Evolutionary conservation across 352 stramenopile genomes (phyloP), one percentile per base, ranked within the genome.

Genomic region (Globisporangium yorkense): DNA sequence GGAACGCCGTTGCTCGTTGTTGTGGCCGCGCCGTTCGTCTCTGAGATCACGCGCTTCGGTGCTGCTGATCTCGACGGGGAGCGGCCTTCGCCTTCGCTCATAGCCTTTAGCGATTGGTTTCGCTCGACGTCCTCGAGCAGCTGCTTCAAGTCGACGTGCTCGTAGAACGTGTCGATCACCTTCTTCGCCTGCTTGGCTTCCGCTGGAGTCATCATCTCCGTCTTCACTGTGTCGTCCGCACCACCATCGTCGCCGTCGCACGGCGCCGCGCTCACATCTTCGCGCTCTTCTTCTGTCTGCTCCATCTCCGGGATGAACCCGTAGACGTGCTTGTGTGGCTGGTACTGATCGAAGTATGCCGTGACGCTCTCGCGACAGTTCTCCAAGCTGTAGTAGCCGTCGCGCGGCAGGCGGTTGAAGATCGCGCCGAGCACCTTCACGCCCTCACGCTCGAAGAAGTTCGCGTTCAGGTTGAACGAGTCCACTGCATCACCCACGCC

Each of bases 401-500:
- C 82, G 0, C 74, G 41, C 13, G 84, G 80, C 16, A 99, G 69
- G 33, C 94, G 92, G 71, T 99, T 99, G 66, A 99, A 99, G 57
- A 99, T 88, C 33, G 77, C 89, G 27, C 97, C 97, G n/a, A 99
- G 73, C 18, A 99, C 96, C 16, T 82, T 79, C 2, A 99, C 92
- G 29, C 86, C 71, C 29, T 80, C 67, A 48, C 77, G 74, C 62
- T 96, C 77, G 68, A 99, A 99, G 66, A 98, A 99, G 6, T 74
- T 88, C 18, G 95, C 93, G 70, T 98, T 98, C 29, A 99, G 63
- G 64, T 99, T 99, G 74, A 97, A 99, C 31, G 90, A 97, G 72
- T 99, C 97, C 8, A 99, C 88, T 0, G 97, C 96, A 72, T 98
- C 92, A 8, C 97, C 97, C 9, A 99, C 96, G n/a, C 96, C 96